These are phyloP conservation scores for Amanita pseudoporphyria DNA, from an alignment of 768 basidiomycete genomes.

Conservation along the genomic window DNA sequence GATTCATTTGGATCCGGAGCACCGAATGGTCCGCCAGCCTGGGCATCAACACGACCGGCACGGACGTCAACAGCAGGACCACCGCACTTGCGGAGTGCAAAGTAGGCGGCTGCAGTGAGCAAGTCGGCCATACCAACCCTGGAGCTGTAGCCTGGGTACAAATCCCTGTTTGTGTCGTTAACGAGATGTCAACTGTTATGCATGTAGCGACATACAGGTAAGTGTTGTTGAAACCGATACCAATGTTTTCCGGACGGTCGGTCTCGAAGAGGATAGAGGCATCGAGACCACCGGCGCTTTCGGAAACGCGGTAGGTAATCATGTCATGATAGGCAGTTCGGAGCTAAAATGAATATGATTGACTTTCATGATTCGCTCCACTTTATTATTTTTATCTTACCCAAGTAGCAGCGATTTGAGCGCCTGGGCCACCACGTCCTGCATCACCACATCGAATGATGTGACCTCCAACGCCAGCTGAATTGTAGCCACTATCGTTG, in stretches of 20 bases:
- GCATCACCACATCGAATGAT: slow-evolving; percentile 2
- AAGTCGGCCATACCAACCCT: slow-evolving; percentile 19
- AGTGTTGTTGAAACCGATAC: slow-evolving; percentile 3
- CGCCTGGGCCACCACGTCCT: slow-evolving; percentile 1
- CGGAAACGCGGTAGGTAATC: slow-evolving; percentile 16
- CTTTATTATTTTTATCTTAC: neutral
- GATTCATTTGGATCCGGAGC: slow-evolving; percentile 22
- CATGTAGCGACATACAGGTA: neutral
- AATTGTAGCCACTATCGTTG: slow-evolving; percentile 4
- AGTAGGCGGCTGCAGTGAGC: slow-evolving; percentile 19
- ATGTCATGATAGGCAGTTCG: slow-evolving; percentile 16
- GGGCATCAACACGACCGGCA: slow-evolving; percentile 25
- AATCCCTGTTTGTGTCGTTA: neutral
- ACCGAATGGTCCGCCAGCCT: slow-evolving; percentile 17
- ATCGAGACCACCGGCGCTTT: slow-evolving; percentile 22
- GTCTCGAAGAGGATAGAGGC: slow-evolving; percentile 21
- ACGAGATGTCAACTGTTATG: too few species aligned
- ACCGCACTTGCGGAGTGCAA: slow-evolving; percentile 20
- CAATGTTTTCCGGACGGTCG: slow-evolving; percentile 15
- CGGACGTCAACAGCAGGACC: slow-evolving; percentile 23
- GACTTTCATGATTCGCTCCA: neutral
- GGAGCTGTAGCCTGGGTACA: slow-evolving; percentile 3
- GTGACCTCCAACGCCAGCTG: neutral
- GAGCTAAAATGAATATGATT: neutral
- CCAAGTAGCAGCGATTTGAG: slow-evolving; percentile 5